Evolutionary conservation across 257 asterid genomes (phyloP).

Genomic region (Solanum paucissectum): DNA sequence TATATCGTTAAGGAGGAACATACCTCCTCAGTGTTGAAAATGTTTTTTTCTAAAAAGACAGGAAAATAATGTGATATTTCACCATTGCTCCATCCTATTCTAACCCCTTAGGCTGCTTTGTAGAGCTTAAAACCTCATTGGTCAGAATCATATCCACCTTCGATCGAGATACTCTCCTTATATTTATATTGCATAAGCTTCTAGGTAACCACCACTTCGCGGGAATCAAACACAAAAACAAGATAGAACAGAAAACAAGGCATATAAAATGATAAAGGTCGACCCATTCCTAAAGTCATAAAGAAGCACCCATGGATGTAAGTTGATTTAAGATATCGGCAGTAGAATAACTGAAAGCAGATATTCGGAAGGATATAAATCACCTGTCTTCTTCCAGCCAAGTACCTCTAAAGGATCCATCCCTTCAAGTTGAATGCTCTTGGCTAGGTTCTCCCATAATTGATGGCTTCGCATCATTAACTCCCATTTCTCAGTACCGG

Average conservation of each 20-base stretch:
- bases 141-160: not conserved
- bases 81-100: not conserved
- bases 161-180: not conserved
- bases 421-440: constrained; percentile 47
- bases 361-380: not conserved
- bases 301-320: not conserved
- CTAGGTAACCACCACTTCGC: not conserved
- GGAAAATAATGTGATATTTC: not conserved
- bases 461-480: constrained; percentile 66
- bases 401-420: constrained; percentile 57
- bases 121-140: not conserved
- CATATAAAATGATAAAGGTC: not conserved
- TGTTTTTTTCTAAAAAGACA: not conserved
- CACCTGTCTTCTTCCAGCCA: constrained; percentile 95
- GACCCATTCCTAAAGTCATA: not conserved
- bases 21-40: not conserved
- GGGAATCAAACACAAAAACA: not conserved
- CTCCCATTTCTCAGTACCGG: constrained; percentile 75
- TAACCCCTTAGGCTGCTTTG: not conserved
- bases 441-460: constrained; percentile 70
- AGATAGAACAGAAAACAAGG: not conserved
- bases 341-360: not conserved
- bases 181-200: not conserved
- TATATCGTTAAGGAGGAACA: not conserved
- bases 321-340: not conserved